Evolutionary conservation across 805 yeast genomes (phyloP), one percentile per base, ranked within the genome.

Genomic region (Saccharomycopsis oosterbeekiorum): DNA sequence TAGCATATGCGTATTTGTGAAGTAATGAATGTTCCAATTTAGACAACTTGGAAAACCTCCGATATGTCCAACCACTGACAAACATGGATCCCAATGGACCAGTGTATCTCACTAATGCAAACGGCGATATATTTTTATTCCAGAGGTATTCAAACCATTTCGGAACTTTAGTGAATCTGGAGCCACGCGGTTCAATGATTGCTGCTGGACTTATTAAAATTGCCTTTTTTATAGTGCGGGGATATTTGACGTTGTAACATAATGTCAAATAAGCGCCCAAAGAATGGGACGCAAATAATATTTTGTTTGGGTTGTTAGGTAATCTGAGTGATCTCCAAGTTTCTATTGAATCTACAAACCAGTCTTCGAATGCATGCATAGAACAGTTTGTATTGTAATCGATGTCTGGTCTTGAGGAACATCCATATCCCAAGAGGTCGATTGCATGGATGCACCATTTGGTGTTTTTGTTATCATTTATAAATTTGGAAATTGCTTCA

Each of bases 151-250:
- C 80, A 70, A 90, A 90, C 86, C 96, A 93, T 50, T 74, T 70
- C 0, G 98, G 97, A 1, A 88, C 80, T 8, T 67, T 68, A 1
- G 80, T 79, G 54, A 66, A 67, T 67, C 70, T 68, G 1, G 75
- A 71, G 24, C 68, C 70, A 5, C 74, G 66, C 53, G 82, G 82
- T 60, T 78, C 77, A 43, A 81, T 80, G 5, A 94, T 83, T 2
- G 96, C 97, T 0, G 96, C 98, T 0, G 98, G 98, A 0, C 96
- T 88, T 6, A 89, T 85, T 76, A 92, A 78, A n/a, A 91, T 69
- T 41, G 93, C 69, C 67, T 86, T 86, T 56, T 78, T 75, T 64
- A 92, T 85, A 55, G 83, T 80, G 1, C 76, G 73, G 0, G 93
- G 89, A 64, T 78, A 74, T 59, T 78, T 77, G 59, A 84, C 76